Evolutionary conservation across 352 stramenopile species (phyloP).

Genomic region (Phytophthora nicotianae): DNA sequence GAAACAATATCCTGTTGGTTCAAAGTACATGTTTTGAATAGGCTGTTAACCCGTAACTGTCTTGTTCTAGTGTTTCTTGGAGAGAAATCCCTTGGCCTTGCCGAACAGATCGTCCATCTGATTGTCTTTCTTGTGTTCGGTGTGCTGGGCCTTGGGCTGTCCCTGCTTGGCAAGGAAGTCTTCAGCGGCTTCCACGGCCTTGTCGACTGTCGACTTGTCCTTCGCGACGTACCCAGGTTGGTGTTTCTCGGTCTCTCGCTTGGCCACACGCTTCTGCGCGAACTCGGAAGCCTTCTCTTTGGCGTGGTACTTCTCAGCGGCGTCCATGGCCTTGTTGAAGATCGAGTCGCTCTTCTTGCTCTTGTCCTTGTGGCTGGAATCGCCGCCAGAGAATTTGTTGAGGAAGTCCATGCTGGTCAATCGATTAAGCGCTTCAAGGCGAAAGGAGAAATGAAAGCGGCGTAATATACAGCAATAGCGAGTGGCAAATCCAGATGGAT

Average conservation of each 20-base stretch:
- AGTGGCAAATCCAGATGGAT: slow-evolving; percentile 22
- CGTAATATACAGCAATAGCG: background rate
- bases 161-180: slow-evolving; percentile 40
- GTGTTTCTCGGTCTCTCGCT: slow-evolving; percentile 18
- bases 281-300: slow-evolving; percentile 39
- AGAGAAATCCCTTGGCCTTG: slow-evolving; percentile 25
- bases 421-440: slow-evolving; percentile 1
- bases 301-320: slow-evolving; percentile 41
- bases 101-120: slow-evolving; percentile 28
- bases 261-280: slow-evolving; percentile 35
- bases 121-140: slow-evolving; percentile 28
- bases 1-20: too few relatives aligned
- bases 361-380: slow-evolving; percentile 18
- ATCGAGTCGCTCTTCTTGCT: slow-evolving; percentile 32
- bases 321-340: slow-evolving; percentile 30
- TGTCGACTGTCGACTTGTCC: slow-evolving; percentile 36
- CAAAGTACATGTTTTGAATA: background rate
- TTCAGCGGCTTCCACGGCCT: slow-evolving; percentile 30
- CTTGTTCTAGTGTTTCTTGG: slow-evolving; percentile 24
- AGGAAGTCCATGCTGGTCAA: slow-evolving; percentile 34
- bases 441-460: slow-evolving; percentile 26
- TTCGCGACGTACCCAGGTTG: slow-evolving; percentile 22
- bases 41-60: background rate
- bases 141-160: slow-evolving; percentile 23
- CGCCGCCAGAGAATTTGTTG: slow-evolving; percentile 21